A percentile compares a stretch with the other conserved stretches of the same genome.
phyloP scores from a whole-genome alignment of 352 stramenopile species.

The Phytophthora crassamura region DNA sequence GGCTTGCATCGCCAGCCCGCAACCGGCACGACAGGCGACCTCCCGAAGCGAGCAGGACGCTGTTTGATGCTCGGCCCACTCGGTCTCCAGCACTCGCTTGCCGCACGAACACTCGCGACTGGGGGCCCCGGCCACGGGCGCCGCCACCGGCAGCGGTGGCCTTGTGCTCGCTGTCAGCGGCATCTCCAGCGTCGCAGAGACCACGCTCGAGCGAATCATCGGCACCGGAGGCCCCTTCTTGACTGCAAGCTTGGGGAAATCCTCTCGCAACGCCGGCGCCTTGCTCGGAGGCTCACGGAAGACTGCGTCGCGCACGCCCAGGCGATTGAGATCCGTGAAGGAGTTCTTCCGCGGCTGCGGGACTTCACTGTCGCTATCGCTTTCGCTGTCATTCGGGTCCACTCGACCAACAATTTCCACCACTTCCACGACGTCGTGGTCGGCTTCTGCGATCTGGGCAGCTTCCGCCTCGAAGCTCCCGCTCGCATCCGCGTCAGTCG shows the following conservation, averaged over 20 bases:
- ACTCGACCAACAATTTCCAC: slow-evolving; percentile 19
- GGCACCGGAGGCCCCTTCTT: slow-evolving; percentile 52
- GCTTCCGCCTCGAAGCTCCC: background rate
- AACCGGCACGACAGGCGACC: slow-evolving; percentile 60
- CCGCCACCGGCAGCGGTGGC: background rate
- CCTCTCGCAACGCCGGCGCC: background rate
- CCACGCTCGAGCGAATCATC: slow-evolving; percentile 23
- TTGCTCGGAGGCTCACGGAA: slow-evolving; percentile 8
- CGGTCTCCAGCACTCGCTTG: slow-evolving; percentile 32
- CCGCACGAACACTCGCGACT: slow-evolving; percentile 54
- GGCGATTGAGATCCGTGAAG: slow-evolving; percentile 43
- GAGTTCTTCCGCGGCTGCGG: slow-evolving; percentile 19
- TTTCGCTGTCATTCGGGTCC: slow-evolving; percentile 18
- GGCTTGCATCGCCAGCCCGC: slow-evolving; percentile 54
- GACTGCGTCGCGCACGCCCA: slow-evolving; percentile 30
- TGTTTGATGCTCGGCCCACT: slow-evolving; percentile 42
- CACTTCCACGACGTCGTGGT: slow-evolving; percentile 13
- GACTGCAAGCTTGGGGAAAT: slow-evolving; percentile 48
- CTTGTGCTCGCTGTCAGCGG: background rate
- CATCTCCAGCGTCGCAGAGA: background rate
- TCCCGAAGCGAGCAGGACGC: slow-evolving; percentile 47
- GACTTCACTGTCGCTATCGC: slow-evolving; percentile 14
- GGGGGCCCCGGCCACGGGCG: slow-evolving; percentile 3
- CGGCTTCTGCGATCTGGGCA: background rate
- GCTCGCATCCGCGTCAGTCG: slow-evolving; percentile 10